These are phyloP conservation scores for Tricholoma sp. DNA, from an alignment of 768 basidiomycete species.

Conservation along the genomic window DNA sequence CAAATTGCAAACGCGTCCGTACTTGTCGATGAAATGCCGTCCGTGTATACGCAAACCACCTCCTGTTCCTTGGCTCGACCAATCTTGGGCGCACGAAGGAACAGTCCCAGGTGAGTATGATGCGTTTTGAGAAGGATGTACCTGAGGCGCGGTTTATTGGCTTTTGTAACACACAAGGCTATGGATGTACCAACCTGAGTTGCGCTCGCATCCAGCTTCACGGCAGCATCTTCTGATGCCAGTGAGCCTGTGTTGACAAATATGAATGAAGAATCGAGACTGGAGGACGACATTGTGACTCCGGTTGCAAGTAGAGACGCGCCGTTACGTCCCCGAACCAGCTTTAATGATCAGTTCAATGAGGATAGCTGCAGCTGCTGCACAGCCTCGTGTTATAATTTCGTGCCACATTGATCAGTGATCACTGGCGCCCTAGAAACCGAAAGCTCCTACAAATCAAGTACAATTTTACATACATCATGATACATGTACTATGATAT, in stretches of 20 bases:
- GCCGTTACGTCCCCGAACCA: too few species aligned
- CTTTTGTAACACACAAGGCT: background rate
- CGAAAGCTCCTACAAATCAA: too few species aligned
- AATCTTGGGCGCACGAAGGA: conserved; percentile 66
- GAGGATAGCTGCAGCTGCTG: too few species aligned
- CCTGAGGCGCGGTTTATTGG: background rate
- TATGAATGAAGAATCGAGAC: conserved; percentile 47
- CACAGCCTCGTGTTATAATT: too few species aligned
- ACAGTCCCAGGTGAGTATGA: conserved; percentile 43
- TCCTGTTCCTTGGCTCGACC: conserved; percentile 54
- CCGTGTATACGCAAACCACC: conserved; percentile 58
- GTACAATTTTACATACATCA: too few species aligned
- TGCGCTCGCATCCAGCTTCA: background rate
- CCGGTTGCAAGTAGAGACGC: too few species aligned
- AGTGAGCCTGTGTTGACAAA: conserved; percentile 33
- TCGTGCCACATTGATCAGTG: too few species aligned
- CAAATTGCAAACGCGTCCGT: conserved; percentile 74
- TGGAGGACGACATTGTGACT: conserved; percentile 18
- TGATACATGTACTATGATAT: too few species aligned
- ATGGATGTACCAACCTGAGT: conserved; percentile 3
- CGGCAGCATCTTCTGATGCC: background rate
- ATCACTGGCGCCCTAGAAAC: too few species aligned
- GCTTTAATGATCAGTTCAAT: too few species aligned
- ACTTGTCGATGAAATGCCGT: conserved; percentile 75
- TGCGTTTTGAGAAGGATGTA: conserved; percentile 44